Percentiles rank a stretch among this genome's conserved stretches.
phyloP scores from a whole-genome alignment of 345 rosid genomes.

The Camelina hispida region DNA sequence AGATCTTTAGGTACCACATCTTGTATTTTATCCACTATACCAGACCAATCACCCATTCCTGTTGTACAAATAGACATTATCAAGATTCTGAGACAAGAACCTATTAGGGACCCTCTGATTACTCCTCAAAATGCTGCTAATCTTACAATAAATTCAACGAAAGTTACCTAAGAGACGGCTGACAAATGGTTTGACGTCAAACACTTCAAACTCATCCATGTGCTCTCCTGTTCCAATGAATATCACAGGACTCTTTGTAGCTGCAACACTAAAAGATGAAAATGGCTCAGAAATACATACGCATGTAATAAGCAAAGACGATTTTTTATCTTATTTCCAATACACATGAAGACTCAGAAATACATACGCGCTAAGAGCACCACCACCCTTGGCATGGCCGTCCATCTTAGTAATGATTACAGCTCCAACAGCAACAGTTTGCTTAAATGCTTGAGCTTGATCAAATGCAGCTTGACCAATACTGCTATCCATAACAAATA shows the following conservation, averaged over 20 bases:
- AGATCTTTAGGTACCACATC: conserved; percentile 96
- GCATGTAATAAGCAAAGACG: too few relatives aligned
- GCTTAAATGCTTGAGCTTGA: conserved; percentile 93
- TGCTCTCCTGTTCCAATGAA: conserved; percentile 93
- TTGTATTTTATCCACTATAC: conserved; percentile 93
- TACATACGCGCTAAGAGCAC: conserved; percentile 95
- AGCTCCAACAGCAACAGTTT: conserved; percentile 89
- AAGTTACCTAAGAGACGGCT: conserved; percentile 79
- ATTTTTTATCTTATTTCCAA: neutral
- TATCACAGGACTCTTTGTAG: conserved; percentile 90
- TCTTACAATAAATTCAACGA: neutral
- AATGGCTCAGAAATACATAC: conserved; percentile 25
- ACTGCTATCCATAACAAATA: conserved; percentile 95
- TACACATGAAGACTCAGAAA: neutral
- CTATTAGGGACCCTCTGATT: neutral
- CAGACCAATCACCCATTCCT: conserved; percentile 98
- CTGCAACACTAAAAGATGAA: conserved; percentile 69
- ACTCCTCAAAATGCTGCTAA: neutral
- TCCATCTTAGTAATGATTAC: conserved; percentile 94
- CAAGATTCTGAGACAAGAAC: conserved; percentile 34
- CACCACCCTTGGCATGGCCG: conserved; percentile 99
- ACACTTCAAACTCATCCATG: conserved; percentile 88
- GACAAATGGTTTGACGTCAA: conserved; percentile 87
- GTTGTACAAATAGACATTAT: conserved; percentile 12
- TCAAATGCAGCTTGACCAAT: conserved; percentile 95